Evolutionary conservation across 495 filamentous ascomycete genomes (phyloP).

Genomic region (Daldinia decipiens): DNA sequence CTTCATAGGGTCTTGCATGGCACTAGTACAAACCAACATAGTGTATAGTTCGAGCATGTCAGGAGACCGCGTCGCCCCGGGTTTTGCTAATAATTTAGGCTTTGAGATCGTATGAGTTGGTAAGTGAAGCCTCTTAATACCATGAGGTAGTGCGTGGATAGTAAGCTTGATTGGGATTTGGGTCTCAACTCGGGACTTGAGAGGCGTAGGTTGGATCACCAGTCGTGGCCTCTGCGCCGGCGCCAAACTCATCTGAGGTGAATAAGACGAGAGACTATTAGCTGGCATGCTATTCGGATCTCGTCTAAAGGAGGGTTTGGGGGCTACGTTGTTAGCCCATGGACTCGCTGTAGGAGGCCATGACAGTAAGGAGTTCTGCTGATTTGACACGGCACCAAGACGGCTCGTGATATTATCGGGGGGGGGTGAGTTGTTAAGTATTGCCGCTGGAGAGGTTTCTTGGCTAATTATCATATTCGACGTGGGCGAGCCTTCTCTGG

Average conservation of each 20-base stretch:
- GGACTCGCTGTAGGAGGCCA: slow-evolving; percentile 28
- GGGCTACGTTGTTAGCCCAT: slow-evolving; percentile 12
- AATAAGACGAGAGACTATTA: slow-evolving; percentile 30
- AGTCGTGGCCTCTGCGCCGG: slow-evolving; percentile 38
- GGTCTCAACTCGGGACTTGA: slow-evolving; percentile 93
- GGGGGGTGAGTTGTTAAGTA: slow-evolving; percentile 65
- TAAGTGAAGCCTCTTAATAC: slow-evolving; percentile 82
- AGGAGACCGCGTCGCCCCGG: slow-evolving; percentile 63
- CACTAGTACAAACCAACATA: slow-evolving; percentile 87
- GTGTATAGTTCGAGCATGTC: slow-evolving; percentile 85
- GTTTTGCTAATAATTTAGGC: slow-evolving; percentile 82
- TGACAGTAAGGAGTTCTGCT: slow-evolving; percentile 16
- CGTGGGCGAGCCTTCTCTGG: slow-evolving; percentile 63
- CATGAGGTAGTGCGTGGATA: slow-evolving; percentile 73
- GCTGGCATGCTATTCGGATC: slow-evolving; percentile 29
- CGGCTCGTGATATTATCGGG: slow-evolving; percentile 49
- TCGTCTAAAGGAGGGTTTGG: slow-evolving; percentile 12
- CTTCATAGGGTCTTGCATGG: slow-evolving; percentile 79
- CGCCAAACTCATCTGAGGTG: slow-evolving; percentile 21
- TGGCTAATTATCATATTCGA: slow-evolving; percentile 57
- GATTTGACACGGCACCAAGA: slow-evolving; percentile 26
- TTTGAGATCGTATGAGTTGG: slow-evolving; percentile 91
- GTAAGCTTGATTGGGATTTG: slow-evolving; percentile 87
- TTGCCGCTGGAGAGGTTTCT: slow-evolving; percentile 57
- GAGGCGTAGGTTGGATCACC: slow-evolving; percentile 69